Base-by-base conservation (phyloP, 257 asterid species). In the Nicotiana undulata region DNA sequence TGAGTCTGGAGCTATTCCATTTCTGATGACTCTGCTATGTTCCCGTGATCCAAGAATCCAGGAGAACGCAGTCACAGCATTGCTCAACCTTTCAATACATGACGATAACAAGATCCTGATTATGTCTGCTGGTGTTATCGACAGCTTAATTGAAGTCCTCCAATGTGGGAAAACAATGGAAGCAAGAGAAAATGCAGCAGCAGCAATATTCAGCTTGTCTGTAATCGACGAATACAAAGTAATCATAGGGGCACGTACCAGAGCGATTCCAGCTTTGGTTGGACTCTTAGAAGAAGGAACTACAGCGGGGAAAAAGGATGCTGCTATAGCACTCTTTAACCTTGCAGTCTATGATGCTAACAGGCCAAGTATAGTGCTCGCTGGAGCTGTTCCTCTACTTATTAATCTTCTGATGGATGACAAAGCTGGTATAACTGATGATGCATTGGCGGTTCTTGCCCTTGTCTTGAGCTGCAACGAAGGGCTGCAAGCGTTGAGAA, bases 161-260 rank as follows among this genome's bases (percentile, higher is more conserved):
- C 88, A 86, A 75, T 81, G 82, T 1, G 97, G 97, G 26, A 83
- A 82, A 83, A 90, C 95, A 12, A 89, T 87, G 97, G 97, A 91
- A 84, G 92, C 97, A 0, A 91, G 92, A 86, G 95, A 90, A 83
- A 94, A 94, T 56, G 97, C 98, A 46, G 97, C 97, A 81, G 98
- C 97, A 78, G 85, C 97, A 55, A 85, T 94, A 46, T 94, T 91
- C 88, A 94, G 98, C 86, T 83, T 92, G 63, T 91, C 97, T 4
- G 87, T 92, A 81, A 88, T 90, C 17, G 92, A 91, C 18, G 95
- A 92, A 22, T 81, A 88, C 79, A 94, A 92, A 81, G 83, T 87
- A 79, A 80, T 83, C 34, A 90, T 94, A 7, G 97, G 97, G 37
- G 90, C 89, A 74, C 90, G 81, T 58, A 88, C 90, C 0, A 85